Evolutionary conservation across 306 rosid genomes (phyloP), one percentile per base, ranked within the genome.

Genomic region (Prunus mira): DNA sequence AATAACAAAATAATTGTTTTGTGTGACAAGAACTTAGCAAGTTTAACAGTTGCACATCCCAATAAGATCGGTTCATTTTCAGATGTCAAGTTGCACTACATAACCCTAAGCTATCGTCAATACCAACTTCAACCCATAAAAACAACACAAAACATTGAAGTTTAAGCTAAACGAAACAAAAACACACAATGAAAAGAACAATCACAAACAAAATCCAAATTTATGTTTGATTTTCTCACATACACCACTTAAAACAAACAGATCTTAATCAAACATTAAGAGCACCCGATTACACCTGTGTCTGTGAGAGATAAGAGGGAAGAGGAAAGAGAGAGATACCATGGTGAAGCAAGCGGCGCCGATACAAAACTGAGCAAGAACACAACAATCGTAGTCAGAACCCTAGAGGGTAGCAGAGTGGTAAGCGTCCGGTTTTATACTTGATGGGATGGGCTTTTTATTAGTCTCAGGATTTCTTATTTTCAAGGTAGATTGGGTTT

Each of bases 331-430:
- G 65, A 4, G 54, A 22, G 24, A 49, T 24, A 72, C 76, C 76
- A 72, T 72, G 25, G 76, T 57, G 56, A 45, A 41, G 65, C 56
- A 19, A 12, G 76, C 76, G 66, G 66, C 70, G 52, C 41, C 17
- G 76, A 56, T 41, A 55, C 10, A 38, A 66, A 22, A 57, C 41
- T 41, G 76, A 41, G 55, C 38, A 4, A 19, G 41, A 38, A 38
- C 43, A 38, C 73, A 32, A 55, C 43, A 22, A 19, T 9, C n/a
- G 54, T 22, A 13, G 32, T 20, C 12, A 18, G 56, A 72, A 72
- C 76, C 76, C 76, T 72, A 57, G 76, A 7, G 55, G 7, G 49
- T 0, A 4, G 6, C 4, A 13, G 55, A 41, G 17, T 12, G 5
- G 67, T 22, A 3, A 41, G 15, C 6, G 47, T 57, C 34, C 25